Evolutionary conservation across 345 rosid species (phyloP).

Genomic region (Hibiscus tridactylites): DNA sequence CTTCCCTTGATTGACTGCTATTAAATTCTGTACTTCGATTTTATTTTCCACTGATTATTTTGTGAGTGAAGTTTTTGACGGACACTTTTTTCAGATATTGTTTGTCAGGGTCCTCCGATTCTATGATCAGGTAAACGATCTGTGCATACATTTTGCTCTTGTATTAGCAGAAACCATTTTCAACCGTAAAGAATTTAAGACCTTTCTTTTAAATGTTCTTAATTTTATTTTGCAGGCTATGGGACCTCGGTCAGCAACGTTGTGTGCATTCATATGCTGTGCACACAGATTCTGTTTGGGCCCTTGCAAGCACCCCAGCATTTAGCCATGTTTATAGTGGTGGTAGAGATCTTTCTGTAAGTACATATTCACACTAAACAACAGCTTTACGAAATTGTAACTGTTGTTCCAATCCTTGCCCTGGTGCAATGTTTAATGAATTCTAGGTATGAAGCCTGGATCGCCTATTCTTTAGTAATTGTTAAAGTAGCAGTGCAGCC

Average conservation of each 20-base stretch:
- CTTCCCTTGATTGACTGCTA: background rate
- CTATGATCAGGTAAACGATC: slow-evolving; percentile 81
- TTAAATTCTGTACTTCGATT: background rate
- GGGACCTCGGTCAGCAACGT: slow-evolving; percentile 99
- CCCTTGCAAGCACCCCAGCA: slow-evolving; percentile 92
- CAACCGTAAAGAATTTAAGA: slow-evolving; percentile 6
- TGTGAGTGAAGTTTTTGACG: background rate
- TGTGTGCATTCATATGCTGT: slow-evolving; percentile 98
- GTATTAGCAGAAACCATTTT: slow-evolving; percentile 4
- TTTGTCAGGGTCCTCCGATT: slow-evolving; percentile 98
- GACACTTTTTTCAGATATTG: slow-evolving; percentile 54
- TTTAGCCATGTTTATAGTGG: slow-evolving; percentile 98
- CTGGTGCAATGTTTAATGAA: background rate
- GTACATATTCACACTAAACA: slow-evolving; percentile 22
- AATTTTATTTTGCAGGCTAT: slow-evolving; percentile 45
- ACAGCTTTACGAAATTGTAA: background rate
- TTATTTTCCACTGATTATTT: background rate
- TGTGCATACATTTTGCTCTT: slow-evolving; percentile 10
- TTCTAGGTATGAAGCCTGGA: background rate
- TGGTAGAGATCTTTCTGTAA: slow-evolving; percentile 96
- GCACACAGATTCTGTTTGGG: slow-evolving; percentile 99
- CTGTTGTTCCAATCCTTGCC: background rate
- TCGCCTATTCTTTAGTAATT: background rate
- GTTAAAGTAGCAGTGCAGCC: too few relatives aligned
- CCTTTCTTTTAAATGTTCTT: slow-evolving; percentile 20